Base-by-base conservation (phyloP, 2,329 filamentous ascomycete genomes). In the Gliomastix tumulicola region DNA sequence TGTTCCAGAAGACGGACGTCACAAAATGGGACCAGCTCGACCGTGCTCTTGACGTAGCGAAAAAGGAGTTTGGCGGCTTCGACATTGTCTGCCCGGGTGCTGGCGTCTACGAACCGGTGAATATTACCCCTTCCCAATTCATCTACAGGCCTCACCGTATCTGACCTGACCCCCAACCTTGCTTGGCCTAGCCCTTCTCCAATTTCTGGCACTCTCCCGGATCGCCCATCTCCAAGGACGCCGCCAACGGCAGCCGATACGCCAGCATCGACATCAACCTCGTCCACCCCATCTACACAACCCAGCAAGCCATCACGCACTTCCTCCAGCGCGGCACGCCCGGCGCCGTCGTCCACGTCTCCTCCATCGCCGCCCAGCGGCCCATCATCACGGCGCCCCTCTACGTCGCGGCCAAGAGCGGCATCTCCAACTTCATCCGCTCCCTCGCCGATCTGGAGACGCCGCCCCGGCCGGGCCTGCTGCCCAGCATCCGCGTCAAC, bases 11-110 rank as follows among this genome's bases (percentile, higher is more conserved):
- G 42, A 68, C 66, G 2, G 60, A 71, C 44, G 60, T 63, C 1
- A 56, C 50, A 2, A 35, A 48, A 38, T 63, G 60, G 57, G 35
- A 43, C 6, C 47, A 59, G 15, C 48, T 65, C 5, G 41, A 49
- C 6, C 32, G 30, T 36, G 54, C 60, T 44, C 61, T 65, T 43
- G 39, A 42, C 9, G 44, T 46, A 3, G 54, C 52, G 2, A 39
- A 42, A 15, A 30, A 39, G 16, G 46, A 51, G 33, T 62, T 63
- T 36, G 52, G 53, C 4, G 49, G 47, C 16, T 47, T 62, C 5
- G 66, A 71, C 38, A 61, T 71, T 30, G 60, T 69, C 12, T 68
- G 65, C 36, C 67, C 68, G 0, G 66, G 67, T 15, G 68, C 67
- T 4, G 67, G 68, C 6, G 53, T 71, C 19, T 71, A 60, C 51